phyloP scores from a whole-genome alignment of 1,139 yeast genomes.

The Suhomyces bokatorum region DNA sequence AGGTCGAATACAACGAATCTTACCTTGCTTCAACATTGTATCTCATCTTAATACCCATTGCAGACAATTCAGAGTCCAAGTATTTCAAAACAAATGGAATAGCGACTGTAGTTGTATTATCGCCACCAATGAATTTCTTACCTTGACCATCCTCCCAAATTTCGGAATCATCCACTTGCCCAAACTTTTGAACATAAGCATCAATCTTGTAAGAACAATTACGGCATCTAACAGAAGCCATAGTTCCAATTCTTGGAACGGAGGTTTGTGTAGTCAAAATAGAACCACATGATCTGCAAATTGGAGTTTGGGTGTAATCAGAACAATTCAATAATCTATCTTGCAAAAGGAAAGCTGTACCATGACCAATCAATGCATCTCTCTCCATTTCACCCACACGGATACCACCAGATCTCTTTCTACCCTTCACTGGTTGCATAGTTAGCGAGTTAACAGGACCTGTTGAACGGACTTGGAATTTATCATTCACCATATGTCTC shows the following conservation, averaged over 20 bases:
- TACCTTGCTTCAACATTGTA: conserved; percentile 55
- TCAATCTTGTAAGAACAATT: conserved; percentile 77
- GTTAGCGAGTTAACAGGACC: conserved; percentile 97
- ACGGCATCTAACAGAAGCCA: conserved; percentile 82
- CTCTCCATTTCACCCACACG: conserved; percentile 99
- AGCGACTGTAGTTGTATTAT: conserved; percentile 88
- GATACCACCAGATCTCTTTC: conserved; percentile 99
- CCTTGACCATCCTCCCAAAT: conserved; percentile 99
- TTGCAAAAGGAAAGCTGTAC: conserved; percentile 93
- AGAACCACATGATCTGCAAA: conserved; percentile 94
- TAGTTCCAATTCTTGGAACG: conserved; percentile 86
- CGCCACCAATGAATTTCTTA: conserved; percentile 87
- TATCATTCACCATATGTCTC: conserved; percentile 99
- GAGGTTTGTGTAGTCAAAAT: conserved; percentile 84
- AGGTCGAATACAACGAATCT: background rate
- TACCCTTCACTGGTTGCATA: conserved; percentile 99
- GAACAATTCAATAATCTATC: conserved; percentile 95
- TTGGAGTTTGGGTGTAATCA: conserved; percentile 87
- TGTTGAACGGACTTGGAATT: conserved; percentile 98
- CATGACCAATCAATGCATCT: conserved; percentile 98
- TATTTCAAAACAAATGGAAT: conserved; percentile 96
- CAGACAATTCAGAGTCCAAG: conserved; percentile 91
- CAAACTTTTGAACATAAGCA: conserved; percentile 34
- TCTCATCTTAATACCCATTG: conserved; percentile 95
- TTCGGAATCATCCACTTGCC: conserved; percentile 67